These are phyloP conservation scores for Stephania yunnanensis DNA, from an alignment of 164 flowering plant genomes.

Conservation along the genomic window DNA sequence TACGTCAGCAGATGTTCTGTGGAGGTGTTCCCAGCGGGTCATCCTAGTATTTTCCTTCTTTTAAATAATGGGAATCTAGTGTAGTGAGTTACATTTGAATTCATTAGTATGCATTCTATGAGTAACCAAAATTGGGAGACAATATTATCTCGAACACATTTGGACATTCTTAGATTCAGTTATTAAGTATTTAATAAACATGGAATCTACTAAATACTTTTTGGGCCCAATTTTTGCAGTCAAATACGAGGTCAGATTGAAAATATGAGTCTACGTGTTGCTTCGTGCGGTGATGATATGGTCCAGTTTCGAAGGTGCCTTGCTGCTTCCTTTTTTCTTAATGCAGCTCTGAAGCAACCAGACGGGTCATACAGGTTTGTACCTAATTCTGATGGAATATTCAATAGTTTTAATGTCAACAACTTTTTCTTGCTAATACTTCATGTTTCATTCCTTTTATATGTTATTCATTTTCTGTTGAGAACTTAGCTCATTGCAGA, in stretches of 20 bases:
- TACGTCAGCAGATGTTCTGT: too few species aligned
- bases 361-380: constrained; percentile 81
- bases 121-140: background rate
- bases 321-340: constrained; percentile 87
- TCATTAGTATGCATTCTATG: background rate
- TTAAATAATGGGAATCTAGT: background rate
- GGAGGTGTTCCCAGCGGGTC: too few species aligned
- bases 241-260: constrained; percentile 69
- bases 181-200: background rate
- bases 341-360: constrained; percentile 78
- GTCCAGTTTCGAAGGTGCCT: constrained; percentile 80
- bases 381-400: background rate
- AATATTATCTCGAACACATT: background rate
- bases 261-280: constrained; percentile 65
- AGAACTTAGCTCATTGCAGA: too few species aligned
- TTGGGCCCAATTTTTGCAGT: constrained; percentile 35
- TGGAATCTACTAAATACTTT: background rate
- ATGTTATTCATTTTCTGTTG: background rate
- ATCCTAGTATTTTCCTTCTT: too few species aligned
- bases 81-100: background rate
- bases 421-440: background rate
- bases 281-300: constrained; percentile 89
- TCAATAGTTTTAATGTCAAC: background rate
- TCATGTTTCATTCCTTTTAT: background rate
- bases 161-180: background rate